Conservation (phyloP, 2,329 filamentous ascomycete species). For the Pseudophaeomoniella oleicola region DNA sequence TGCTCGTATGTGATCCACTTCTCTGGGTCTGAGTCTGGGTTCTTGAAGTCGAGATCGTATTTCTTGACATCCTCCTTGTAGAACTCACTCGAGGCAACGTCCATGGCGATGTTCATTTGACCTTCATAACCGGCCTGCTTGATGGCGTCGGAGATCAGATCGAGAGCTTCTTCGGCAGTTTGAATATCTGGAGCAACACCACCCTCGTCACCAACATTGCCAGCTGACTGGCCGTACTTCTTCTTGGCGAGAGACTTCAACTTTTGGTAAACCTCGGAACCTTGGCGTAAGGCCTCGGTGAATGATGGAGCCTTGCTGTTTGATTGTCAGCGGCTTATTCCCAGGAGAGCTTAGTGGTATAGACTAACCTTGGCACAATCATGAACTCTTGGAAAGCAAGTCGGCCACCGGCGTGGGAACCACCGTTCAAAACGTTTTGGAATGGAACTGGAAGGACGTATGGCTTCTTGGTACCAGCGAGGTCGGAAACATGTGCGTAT, state of each 20-base stretch:
- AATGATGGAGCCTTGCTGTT: constrained; percentile 68
- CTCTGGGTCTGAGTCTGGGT: constrained; percentile 84
- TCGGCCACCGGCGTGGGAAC: constrained; percentile 93
- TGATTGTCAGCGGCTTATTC: constrained; percentile 1
- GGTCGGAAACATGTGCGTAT: constrained; percentile 76
- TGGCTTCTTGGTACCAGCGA: constrained; percentile 81
- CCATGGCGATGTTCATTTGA: constrained; percentile 96
- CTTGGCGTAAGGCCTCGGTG: constrained; percentile 90
- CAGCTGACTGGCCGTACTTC: constrained; percentile 97
- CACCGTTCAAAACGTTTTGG: constrained; percentile 87
- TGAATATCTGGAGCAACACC: constrained; percentile 99
- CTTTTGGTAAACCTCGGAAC: constrained; percentile 94
- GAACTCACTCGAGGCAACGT: constrained; percentile 98
- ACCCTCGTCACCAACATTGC: constrained; percentile 98
- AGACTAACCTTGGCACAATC: constrained; percentile 68
- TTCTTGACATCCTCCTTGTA: constrained; percentile 97
- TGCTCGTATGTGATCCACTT: constrained; percentile 99
- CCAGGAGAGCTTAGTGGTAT: neutral
- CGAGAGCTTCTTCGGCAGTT: constrained; percentile 88
- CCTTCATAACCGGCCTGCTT: constrained; percentile 91
- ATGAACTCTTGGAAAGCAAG: constrained; percentile 94
- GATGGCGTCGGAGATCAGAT: constrained; percentile 89
- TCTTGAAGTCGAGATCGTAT: constrained; percentile 99
- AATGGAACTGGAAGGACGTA: constrained; percentile 83
- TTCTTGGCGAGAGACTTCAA: constrained; percentile 96